Percentiles rank a stretch among this genome's conserved stretches.
These are phyloP conservation scores for Cardiospermum halicacabum DNA, from an alignment of 345 rosid genomes.

Conservation along the genomic window DNA sequence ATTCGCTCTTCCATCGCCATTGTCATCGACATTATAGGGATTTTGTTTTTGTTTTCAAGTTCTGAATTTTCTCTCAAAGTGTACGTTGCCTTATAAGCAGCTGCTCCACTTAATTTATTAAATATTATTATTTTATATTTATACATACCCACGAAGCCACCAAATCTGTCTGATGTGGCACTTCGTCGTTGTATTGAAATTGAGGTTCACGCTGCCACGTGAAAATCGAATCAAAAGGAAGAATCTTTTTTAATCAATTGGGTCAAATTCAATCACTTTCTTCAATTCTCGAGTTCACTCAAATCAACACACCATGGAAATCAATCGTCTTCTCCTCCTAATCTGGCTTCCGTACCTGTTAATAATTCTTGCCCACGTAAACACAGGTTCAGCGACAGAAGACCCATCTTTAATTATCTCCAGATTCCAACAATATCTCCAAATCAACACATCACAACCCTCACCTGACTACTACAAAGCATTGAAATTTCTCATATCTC, in stretches of 20 bases:
- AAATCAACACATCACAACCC: constrained; percentile 88
- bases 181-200: no score
- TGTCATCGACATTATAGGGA: not conserved
- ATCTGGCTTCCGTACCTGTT: not conserved
- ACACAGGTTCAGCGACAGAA: not conserved
- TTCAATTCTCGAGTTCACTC: no score
- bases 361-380: constrained; percentile 5
- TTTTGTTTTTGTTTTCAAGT: not conserved
- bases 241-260: no score
- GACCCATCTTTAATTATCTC: constrained; percentile 36
- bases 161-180: not conserved
- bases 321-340: not conserved
- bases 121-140: not conserved
- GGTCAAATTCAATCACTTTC: no score
- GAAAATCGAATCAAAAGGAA: no score
- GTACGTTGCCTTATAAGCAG: not conserved
- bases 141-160: not conserved
- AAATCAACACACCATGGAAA: not conserved
- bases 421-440: constrained; percentile 83
- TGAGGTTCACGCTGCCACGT: no score
- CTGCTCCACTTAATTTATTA: not conserved
- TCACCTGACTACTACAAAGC: constrained; percentile 57
- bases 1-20: constrained; percentile 27
- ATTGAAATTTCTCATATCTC: constrained; percentile 53
- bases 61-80: not conserved